Conservation (phyloP, 2,329 filamentous ascomycete species). For the Diaporthe humulicola region DNA sequence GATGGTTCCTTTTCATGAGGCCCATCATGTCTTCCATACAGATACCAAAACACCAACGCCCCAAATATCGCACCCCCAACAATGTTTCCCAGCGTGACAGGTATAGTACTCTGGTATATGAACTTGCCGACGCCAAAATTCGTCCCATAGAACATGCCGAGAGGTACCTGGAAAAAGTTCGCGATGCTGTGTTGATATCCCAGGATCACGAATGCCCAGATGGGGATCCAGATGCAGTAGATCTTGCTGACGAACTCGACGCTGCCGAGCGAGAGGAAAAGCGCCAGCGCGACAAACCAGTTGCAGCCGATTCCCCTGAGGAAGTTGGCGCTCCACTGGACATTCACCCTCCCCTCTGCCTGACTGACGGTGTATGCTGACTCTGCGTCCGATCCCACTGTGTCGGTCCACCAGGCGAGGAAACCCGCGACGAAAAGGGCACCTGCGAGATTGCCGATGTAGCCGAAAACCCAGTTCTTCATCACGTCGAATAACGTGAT, state of each 20-base stretch:
- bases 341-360: neutral
- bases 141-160: conserved; percentile 61
- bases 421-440: neutral
- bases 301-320: conserved; percentile 68
- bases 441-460: conserved; percentile 1
- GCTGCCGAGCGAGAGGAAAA: conserved; percentile 61
- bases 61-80: conserved; percentile 66
- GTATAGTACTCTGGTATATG: conserved; percentile 57
- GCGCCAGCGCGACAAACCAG: conserved; percentile 69
- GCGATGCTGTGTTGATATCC: conserved; percentile 69
- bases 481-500: neutral
- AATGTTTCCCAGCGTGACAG: conserved; percentile 65
- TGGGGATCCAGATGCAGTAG: conserved; percentile 68
- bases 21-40: conserved; percentile 33
- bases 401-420: conserved; percentile 4
- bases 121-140: conserved; percentile 55
- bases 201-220: conserved; percentile 66
- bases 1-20: neutral
- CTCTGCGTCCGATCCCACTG: conserved; percentile 13
- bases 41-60: conserved; percentile 53
- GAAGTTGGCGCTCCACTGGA: conserved; percentile 54
- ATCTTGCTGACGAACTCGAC: conserved; percentile 67
- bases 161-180: conserved; percentile 68
- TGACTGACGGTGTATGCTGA: neutral
- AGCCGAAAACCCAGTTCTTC: conserved; percentile 13